These are phyloP conservation scores for Bonia amplexicaulis DNA, from an alignment of 176 grass and related monocot species.

Conservation along the genomic window DNA sequence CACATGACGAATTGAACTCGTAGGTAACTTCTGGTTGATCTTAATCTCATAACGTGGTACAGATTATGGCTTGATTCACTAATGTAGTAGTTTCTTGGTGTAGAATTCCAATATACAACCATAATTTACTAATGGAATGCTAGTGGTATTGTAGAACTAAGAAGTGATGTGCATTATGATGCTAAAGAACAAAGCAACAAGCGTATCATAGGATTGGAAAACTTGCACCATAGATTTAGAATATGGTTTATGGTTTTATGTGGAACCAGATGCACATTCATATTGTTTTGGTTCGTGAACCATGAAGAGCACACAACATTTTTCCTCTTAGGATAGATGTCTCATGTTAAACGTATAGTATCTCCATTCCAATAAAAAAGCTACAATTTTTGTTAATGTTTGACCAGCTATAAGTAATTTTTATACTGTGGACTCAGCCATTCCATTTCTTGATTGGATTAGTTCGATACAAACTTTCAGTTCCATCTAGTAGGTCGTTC, in stretches of 20 bases:
- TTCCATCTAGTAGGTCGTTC: not conserved
- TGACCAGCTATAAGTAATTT: not conserved
- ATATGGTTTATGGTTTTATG: not conserved
- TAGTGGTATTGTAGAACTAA: too few relatives aligned
- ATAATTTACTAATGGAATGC: too few relatives aligned
- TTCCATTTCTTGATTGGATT: not conserved
- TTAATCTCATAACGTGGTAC: too few relatives aligned
- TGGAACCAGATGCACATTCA: not conserved
- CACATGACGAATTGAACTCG: too few relatives aligned
- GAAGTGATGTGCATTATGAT: too few relatives aligned
- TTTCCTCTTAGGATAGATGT: constrained; percentile 26
- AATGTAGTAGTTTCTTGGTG: too few relatives aligned
- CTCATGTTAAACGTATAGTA: not conserved
- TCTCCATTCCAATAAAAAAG: not conserved
- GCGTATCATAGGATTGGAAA: too few relatives aligned
- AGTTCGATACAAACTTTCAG: not conserved
- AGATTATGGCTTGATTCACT: too few relatives aligned
- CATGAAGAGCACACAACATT: not conserved
- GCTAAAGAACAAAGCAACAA: too few relatives aligned
- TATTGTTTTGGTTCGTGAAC: not conserved
- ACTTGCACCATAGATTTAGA: too few relatives aligned
- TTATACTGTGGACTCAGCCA: not conserved
- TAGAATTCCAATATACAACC: too few relatives aligned
- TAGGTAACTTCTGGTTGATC: too few relatives aligned
- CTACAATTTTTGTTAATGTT: not conserved